Conservation (phyloP, 2,329 filamentous ascomycete species). For the Phyllosticta citrichinensis region DNA sequence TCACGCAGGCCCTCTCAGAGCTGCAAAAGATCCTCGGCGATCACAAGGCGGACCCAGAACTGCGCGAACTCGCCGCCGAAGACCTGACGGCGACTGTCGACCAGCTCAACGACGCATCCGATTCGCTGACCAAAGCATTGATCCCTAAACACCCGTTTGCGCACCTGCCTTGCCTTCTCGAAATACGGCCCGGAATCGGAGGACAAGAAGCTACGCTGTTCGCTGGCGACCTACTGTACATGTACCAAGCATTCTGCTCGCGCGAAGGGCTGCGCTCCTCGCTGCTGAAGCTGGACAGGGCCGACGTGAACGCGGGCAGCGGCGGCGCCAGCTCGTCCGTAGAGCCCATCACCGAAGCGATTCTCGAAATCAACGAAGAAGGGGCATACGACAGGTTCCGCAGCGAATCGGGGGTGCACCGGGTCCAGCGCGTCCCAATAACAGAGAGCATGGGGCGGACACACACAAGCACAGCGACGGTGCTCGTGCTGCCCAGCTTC, state of each 20-base stretch:
- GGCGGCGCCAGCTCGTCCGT: constrained; percentile 49
- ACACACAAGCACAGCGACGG: constrained; percentile 85
- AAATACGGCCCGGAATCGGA: constrained; percentile 85
- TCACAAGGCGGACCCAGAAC: constrained; percentile 46
- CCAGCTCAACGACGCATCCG: constrained; percentile 53
- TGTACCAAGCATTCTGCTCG: constrained; percentile 77
- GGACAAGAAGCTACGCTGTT: constrained; percentile 89
- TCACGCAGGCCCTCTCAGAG: constrained; percentile 48
- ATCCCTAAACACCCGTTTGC: constrained; percentile 87
- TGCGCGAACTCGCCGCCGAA: constrained; percentile 49
- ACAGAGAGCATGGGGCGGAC: constrained; percentile 87
- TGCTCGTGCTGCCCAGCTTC: constrained; percentile 84
- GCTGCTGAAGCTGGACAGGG: constrained; percentile 67
- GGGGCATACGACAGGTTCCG: constrained; percentile 76
- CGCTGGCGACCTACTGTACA: constrained; percentile 73
- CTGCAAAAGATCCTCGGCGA: constrained; percentile 70
- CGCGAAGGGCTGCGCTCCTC: constrained; percentile 55
- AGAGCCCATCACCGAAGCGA: constrained; percentile 69
- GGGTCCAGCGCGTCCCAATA: constrained; percentile 84
- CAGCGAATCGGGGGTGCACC: constrained; percentile 86
- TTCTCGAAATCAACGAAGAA: constrained; percentile 68
- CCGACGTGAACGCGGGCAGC: constrained; percentile 51
- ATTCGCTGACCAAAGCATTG: constrained; percentile 62
- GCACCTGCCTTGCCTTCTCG: constrained; percentile 77
- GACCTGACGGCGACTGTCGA: constrained; percentile 61